Percentiles rank a stretch among this genome's conserved stretches.
phyloP scores from a whole-genome alignment of 495 filamentous ascomycete genomes.

The Pyronema domesticum region DNA sequence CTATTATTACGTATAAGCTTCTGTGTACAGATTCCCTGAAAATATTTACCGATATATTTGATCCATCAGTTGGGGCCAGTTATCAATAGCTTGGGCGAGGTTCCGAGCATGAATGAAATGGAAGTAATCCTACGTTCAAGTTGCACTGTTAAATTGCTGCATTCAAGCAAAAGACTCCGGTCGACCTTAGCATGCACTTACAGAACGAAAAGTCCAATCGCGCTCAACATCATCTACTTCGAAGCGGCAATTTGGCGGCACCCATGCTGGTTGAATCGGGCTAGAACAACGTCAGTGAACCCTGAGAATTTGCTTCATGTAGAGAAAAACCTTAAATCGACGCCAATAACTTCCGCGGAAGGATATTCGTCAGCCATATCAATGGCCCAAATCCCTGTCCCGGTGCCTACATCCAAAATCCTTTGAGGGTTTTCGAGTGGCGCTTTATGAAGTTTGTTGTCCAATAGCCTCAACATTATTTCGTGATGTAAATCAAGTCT shows the following conservation, averaged over 20 bases:
- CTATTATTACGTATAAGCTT: not conserved
- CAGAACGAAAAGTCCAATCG: slow-evolving; percentile 29
- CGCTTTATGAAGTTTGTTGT: slow-evolving; percentile 40
- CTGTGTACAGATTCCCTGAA: not conserved
- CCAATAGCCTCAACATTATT: slow-evolving; percentile 31
- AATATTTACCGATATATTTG: slow-evolving; percentile 12
- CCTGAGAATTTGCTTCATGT: not conserved
- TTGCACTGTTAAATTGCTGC: not conserved
- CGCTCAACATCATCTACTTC: slow-evolving; percentile 34
- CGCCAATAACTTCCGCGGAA: slow-evolving; percentile 34
- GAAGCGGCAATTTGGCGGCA: slow-evolving; percentile 26
- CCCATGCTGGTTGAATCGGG: slow-evolving; percentile 32
- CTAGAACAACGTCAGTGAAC: slow-evolving; percentile 9
- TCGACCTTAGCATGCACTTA: slow-evolving; percentile 26
- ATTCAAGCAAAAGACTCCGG: slow-evolving; percentile 22
- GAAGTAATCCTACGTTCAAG: slow-evolving; percentile 23
- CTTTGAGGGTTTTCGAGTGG: slow-evolving; percentile 40
- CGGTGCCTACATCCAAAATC: slow-evolving; percentile 51
- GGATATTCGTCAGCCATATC: slow-evolving; percentile 35
- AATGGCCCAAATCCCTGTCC: slow-evolving; percentile 34
- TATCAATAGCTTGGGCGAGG: slow-evolving; percentile 16
- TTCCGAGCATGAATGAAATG: slow-evolving; percentile 36
- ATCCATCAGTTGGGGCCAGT: slow-evolving; percentile 25
- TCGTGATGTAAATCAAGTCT: slow-evolving; percentile 25
- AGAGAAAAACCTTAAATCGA: slow-evolving; percentile 36